A percentile compares a stretch with the other conserved stretches of the same genome.
Conservation (phyloP, 2,329 filamentous ascomycete species). For the Phialocephala subalpina region DNA sequence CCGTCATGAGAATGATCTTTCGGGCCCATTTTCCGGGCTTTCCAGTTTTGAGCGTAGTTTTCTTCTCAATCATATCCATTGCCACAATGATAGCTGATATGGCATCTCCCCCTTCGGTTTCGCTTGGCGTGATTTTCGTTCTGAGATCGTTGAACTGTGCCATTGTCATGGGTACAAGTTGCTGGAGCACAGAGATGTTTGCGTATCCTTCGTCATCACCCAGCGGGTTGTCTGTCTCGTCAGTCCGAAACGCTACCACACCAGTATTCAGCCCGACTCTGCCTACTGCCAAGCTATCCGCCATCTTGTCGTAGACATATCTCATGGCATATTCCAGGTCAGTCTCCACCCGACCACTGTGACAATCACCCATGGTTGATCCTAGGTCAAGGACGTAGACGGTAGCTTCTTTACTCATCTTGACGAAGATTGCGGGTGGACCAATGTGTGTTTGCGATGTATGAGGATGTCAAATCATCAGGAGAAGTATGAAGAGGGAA, state of each 20-base stretch:
- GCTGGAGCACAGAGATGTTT: conserved; percentile 83
- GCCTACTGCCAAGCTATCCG: conserved; percentile 70
- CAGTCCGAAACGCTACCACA: conserved; percentile 85
- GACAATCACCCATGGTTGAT: conserved; percentile 78
- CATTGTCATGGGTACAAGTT: conserved; percentile 67
- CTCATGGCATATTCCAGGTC: conserved; percentile 90
- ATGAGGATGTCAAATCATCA: background rate
- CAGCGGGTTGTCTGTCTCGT: conserved; percentile 76
- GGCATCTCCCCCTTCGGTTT: conserved; percentile 77
- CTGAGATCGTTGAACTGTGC: conserved; percentile 72
- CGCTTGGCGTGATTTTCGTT: conserved; percentile 69
- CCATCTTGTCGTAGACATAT: conserved; percentile 95
- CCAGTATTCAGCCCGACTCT: conserved; percentile 79
- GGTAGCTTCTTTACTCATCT: conserved; percentile 93
- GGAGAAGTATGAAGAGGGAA: conserved; percentile 23
- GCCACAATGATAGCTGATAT: conserved; percentile 89
- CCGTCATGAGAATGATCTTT: conserved; percentile 85
- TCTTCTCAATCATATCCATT: conserved; percentile 81
- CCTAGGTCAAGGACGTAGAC: conserved; percentile 93
- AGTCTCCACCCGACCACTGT: conserved; percentile 75
- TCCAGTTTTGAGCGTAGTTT: conserved; percentile 69
- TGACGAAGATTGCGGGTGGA: conserved; percentile 49
- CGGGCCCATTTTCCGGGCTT: conserved; percentile 74
- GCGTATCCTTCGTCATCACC: conserved; percentile 75
- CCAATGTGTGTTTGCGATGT: background rate